These are phyloP conservation scores for Luvunga scandens DNA, from an alignment of 345 rosid genomes.

Conservation along the genomic window DNA sequence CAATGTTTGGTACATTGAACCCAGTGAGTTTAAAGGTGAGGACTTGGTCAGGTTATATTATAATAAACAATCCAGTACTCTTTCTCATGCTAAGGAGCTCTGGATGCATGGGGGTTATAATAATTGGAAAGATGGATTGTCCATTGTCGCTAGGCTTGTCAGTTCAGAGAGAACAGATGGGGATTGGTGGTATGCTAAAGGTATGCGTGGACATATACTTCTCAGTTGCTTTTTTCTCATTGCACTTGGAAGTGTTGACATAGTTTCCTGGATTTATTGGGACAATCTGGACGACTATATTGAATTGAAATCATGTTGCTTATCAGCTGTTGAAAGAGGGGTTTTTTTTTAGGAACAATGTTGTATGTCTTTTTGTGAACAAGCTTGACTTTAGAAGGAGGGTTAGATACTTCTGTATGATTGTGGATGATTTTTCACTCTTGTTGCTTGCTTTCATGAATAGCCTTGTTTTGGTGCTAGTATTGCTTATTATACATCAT, in stretches of 20 bases:
- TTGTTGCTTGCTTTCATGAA: not conserved
- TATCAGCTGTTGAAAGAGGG: not conserved
- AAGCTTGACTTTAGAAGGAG: not conserved
- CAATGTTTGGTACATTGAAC: constrained; percentile 72
- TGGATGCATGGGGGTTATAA: constrained; percentile 94
- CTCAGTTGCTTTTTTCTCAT: not conserved
- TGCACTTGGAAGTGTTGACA: not conserved
- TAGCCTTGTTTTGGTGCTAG: not conserved
- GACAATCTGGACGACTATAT: not conserved
- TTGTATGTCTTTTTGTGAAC: not conserved
- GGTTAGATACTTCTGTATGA: not conserved
- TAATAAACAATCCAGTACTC: constrained; percentile 74
- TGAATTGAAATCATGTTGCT: not conserved
- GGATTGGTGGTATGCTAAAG: constrained; percentile 87
- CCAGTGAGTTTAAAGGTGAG: constrained; percentile 53
- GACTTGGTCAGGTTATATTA: constrained; percentile 62
- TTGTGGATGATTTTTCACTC: not conserved
- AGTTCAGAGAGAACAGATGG: constrained; percentile 42
- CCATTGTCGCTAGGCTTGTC: constrained; percentile 58
- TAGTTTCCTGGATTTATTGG: not conserved
- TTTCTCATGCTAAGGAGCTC: constrained; percentile 57
- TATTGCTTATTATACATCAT: constrained; percentile 2
- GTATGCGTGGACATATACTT: constrained; percentile 34
- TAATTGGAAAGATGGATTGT: constrained; percentile 76
- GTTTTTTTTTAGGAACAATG: not conserved